Conservation (phyloP, 495 filamentous ascomycete species). For the Daldinia vernicosa region DNA sequence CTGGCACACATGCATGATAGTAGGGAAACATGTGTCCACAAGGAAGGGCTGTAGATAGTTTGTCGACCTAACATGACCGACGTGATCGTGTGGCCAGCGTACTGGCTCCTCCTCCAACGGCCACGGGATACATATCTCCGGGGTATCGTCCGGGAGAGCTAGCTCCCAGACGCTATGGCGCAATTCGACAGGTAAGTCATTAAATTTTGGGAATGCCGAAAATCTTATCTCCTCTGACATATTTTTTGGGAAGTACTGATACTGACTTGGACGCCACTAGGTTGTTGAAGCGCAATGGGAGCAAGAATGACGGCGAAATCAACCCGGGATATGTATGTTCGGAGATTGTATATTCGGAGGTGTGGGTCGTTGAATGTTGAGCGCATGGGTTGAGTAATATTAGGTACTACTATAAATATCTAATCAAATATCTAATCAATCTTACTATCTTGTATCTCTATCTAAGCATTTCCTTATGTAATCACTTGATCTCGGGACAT, state of each 20-base stretch:
- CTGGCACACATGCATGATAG: constrained; percentile 42
- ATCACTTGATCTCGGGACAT: not conserved
- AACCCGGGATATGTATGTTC: not conserved
- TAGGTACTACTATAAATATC: not conserved
- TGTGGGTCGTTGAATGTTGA: not conserved
- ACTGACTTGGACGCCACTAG: not conserved
- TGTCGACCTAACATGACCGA: not conserved
- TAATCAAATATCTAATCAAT: not conserved
- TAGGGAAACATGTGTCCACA: constrained; percentile 36
- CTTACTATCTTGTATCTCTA: not conserved
- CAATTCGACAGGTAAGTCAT: constrained; percentile 24
- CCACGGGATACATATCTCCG: constrained; percentile 39
- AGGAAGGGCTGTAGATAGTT: constrained; percentile 31
- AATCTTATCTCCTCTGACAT: constrained; percentile 6
- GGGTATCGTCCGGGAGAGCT: constrained; percentile 27
- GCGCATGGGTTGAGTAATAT: not conserved
- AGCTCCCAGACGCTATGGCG: constrained; percentile 23
- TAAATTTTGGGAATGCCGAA: constrained; percentile 15
- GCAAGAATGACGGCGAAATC: not conserved
- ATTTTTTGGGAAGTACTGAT: not conserved
- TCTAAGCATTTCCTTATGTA: not conserved
- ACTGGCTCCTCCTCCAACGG: constrained; percentile 22
- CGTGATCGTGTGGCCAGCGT: not conserved
- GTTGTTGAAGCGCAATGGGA: not conserved
- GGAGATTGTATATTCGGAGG: not conserved